These are phyloP conservation scores for Suhomyces kunorum DNA, from an alignment of 1,139 yeast species.

Conservation along the genomic window DNA sequence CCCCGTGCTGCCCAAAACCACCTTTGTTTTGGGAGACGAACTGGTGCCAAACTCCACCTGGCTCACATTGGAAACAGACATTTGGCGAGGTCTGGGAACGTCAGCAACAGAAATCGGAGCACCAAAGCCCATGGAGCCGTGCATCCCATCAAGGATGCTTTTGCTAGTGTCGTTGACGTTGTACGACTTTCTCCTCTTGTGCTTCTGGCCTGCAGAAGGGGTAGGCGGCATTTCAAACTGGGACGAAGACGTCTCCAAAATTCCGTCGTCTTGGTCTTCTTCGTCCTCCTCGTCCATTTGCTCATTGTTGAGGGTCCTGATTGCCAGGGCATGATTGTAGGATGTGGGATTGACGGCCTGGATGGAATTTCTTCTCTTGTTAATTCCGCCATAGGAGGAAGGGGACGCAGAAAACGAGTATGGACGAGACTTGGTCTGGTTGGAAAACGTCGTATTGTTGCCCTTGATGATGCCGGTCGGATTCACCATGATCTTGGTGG, in stretches of 20 bases:
- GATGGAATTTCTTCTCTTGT: conserved; percentile 16
- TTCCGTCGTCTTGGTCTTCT: conserved; percentile 7
- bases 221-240: conserved; percentile 1
- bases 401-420: conserved; percentile 17
- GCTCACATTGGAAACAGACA: conserved; percentile 5
- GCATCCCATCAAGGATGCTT: not conserved
- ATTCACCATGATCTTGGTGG: conserved; percentile 16
- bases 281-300: conserved; percentile 12
- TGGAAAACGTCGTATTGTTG: conserved; percentile 4
- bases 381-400: conserved; percentile 11
- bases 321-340: conserved; percentile 5
- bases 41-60: conserved; percentile 4
- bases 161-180: conserved; percentile 6
- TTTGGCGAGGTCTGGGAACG: conserved; percentile 5
- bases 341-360: conserved; percentile 12
- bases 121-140: not conserved
- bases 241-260: conserved; percentile 3
- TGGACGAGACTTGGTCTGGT: conserved; percentile 6
- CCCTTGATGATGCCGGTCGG: conserved; percentile 18
- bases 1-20: conserved; percentile 3
- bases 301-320: conserved; percentile 4
- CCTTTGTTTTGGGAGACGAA: conserved; percentile 5
- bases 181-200: conserved; percentile 17
- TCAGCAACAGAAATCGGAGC: not conserved
- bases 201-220: conserved; percentile 17